Conservation (phyloP, 768 basidiomycete species). For the Tylopilus vinaceipallidus region DNA sequence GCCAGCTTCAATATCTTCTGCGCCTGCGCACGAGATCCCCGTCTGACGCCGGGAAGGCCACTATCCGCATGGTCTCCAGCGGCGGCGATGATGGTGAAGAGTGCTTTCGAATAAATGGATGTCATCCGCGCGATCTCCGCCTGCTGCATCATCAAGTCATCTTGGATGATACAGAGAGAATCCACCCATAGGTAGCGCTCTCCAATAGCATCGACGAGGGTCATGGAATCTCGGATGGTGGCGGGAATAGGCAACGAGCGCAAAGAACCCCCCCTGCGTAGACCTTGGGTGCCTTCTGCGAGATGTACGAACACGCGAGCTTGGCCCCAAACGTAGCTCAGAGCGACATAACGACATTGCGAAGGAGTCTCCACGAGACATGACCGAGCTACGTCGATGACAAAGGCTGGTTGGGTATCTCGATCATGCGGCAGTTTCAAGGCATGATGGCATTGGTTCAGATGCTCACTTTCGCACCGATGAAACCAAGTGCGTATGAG, state of each 20-base stretch:
- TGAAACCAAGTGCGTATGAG: slow-evolving; percentile 15
- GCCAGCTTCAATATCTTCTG: slow-evolving; percentile 12
- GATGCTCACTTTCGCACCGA: slow-evolving; percentile 12
- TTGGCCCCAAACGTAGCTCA: slow-evolving; percentile 25
- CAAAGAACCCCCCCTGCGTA: slow-evolving; percentile 5
- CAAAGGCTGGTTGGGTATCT: slow-evolving; percentile 7
- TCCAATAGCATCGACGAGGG: slow-evolving; percentile 18
- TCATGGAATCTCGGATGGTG: slow-evolving; percentile 25
- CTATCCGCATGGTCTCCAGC: slow-evolving; percentile 7
- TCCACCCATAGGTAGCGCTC: slow-evolving; percentile 29
- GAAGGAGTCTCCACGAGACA: slow-evolving; percentile 19
- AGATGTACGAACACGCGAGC: slow-evolving; percentile 10
- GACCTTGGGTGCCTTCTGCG: neutral
- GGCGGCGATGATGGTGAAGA: slow-evolving; percentile 22
- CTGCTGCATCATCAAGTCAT: slow-evolving; percentile 15
- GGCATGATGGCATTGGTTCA: slow-evolving; percentile 2
- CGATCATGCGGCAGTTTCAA: neutral
- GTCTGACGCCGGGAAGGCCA: slow-evolving; percentile 11
- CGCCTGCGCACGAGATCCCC: neutral
- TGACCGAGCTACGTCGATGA: slow-evolving; percentile 12
- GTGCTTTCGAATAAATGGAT: slow-evolving; percentile 15
- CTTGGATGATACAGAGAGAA: slow-evolving; percentile 23
- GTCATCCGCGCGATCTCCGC: slow-evolving; percentile 22
- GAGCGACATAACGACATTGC: slow-evolving; percentile 22
- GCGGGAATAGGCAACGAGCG: slow-evolving; percentile 11